Conservation (phyloP, 805 yeast species). For the Candida ulmi region DNA sequence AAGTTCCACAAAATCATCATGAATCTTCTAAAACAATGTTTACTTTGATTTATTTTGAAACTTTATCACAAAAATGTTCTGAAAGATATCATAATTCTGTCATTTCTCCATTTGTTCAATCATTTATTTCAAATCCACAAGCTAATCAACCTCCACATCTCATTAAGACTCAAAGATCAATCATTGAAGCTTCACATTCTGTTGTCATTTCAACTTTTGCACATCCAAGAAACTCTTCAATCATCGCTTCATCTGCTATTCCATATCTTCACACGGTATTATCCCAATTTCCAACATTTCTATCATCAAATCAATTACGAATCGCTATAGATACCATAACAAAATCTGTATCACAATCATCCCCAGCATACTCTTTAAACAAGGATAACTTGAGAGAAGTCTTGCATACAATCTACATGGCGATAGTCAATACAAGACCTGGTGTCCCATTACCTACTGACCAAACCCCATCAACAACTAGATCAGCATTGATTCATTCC, state of each 20-base stretch:
- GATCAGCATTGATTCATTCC: slow-evolving; percentile 43
- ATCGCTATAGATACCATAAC: slow-evolving; percentile 56
- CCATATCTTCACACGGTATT: slow-evolving; percentile 42
- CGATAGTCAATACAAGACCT: slow-evolving; percentile 32
- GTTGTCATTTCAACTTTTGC: slow-evolving; percentile 37
- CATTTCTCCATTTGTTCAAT: slow-evolving; percentile 24
- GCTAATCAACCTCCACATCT: slow-evolving; percentile 6
- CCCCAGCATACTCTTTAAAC: slow-evolving; percentile 26
- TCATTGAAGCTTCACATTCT: slow-evolving; percentile 63
- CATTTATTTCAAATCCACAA: slow-evolving; percentile 11
- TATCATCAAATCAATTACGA: slow-evolving; percentile 50
- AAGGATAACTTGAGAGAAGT: slow-evolving; percentile 28
- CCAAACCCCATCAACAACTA: slow-evolving; percentile 26
- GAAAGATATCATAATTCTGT: slow-evolving; percentile 30
- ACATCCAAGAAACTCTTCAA: slow-evolving; percentile 16
- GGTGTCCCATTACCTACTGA: slow-evolving; percentile 23
- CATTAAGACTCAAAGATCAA: slow-evolving; percentile 17
- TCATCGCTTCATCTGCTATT: slow-evolving; percentile 21
- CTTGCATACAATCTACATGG: slow-evolving; percentile 35
- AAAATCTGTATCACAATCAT: slow-evolving; percentile 33
- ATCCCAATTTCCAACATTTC: slow-evolving; percentile 48
- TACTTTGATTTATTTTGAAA: slow-evolving; percentile 28
- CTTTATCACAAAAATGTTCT: slow-evolving; percentile 25
- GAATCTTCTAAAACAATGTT: slow-evolving; percentile 23
- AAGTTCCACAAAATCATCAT: slow-evolving; percentile 15